Percentiles rank a stretch among this genome's conserved stretches.
phyloP scores from a whole-genome alignment of 208 protist genomes.

The Leishmania guyanensis region DNA sequence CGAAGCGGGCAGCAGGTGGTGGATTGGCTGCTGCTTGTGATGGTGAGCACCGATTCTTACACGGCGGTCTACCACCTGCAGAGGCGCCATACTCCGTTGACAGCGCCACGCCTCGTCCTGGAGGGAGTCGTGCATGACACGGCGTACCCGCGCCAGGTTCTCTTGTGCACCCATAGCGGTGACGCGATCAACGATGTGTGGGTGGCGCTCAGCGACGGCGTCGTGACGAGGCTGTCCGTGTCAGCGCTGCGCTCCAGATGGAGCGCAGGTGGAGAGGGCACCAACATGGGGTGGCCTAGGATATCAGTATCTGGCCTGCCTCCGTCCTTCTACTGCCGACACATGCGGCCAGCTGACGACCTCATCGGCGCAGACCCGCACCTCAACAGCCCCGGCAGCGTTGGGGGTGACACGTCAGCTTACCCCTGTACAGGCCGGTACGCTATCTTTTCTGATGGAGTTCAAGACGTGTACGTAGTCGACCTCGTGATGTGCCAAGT shows the following conservation, averaged over 20 bases:
- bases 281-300: slow-evolving; percentile 12
- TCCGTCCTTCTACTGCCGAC: slow-evolving; percentile 23
- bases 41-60: slow-evolving; percentile 19
- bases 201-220: slow-evolving; percentile 23
- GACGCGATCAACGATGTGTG: slow-evolving; percentile 28
- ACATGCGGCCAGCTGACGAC: slow-evolving; percentile 22
- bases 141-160: slow-evolving; percentile 25
- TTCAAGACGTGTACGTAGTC: slow-evolving; percentile 62
- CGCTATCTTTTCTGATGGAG: slow-evolving; percentile 54
- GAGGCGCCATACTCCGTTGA: slow-evolving; percentile 9
- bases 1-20: background rate
- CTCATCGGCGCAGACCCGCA: slow-evolving; percentile 11
- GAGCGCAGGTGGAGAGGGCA: background rate
- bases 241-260: slow-evolving; percentile 9
- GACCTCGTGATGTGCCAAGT: slow-evolving; percentile 53
- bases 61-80: slow-evolving; percentile 30
- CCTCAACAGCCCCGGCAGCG: background rate
- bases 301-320: slow-evolving; percentile 22
- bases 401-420: background rate
- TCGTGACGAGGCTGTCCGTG: slow-evolving; percentile 21
- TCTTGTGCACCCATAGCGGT: slow-evolving; percentile 28
- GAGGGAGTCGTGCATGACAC: slow-evolving; percentile 25
- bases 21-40: slow-evolving; percentile 23
- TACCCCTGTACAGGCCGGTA: slow-evolving; percentile 51
- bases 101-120: slow-evolving; percentile 19